Base-by-base conservation (phyloP, 805 yeast species). In the Teunomyces barrocoloradensis region DNA sequence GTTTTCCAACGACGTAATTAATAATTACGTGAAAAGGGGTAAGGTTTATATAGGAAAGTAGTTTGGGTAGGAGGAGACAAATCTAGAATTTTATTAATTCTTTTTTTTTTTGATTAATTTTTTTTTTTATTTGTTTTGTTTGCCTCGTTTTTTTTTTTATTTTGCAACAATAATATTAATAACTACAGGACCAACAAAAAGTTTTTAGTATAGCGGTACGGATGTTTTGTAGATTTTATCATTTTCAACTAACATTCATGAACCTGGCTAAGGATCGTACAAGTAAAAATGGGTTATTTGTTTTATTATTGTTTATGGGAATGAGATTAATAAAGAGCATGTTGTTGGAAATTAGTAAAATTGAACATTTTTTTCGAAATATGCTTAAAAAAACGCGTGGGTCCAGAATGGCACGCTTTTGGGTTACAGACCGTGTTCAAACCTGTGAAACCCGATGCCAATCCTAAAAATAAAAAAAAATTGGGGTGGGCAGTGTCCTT, bases 1-100 rank as follows among this genome's bases (percentile, higher is more conserved):
- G 12, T 69, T 70, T 49, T 56, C 53, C 29, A 58, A 58, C 43
- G 66, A 61, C 38, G 60, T 69, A 13, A 46, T 69, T 7, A 70
- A 69, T 49, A 43, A 58, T 32, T 67, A 57, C 50, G 69, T 66
- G 27, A 37, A 37, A 37, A 37, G 40, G 40, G 29, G 40, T 13
- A 37, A 37, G 40, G 40, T 37, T n/a, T n/a, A 20, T 23, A 37
- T 37, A 37, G 29, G 28, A 27, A 23, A 13, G 33, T 30, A 30
- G 4, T 18, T 13, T 32, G 10, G 34, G 34, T 32, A 32, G 12
- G 7, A 29, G 32, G 15, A 30, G 10, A 30, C 15, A 30, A 32
- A n/a, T 4, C 17, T 13, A 13, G 34, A 15, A 13, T 13, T 18
- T 18, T 18, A 18, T 18, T 15, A 32, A 30, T 30, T 12, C n/a